Percentiles rank a stretch among this genome's conserved stretches.
Evolutionary conservation across 371 early-diverging fungal species (phyloP).

Genomic region (Haplosporangium sp.): DNA sequence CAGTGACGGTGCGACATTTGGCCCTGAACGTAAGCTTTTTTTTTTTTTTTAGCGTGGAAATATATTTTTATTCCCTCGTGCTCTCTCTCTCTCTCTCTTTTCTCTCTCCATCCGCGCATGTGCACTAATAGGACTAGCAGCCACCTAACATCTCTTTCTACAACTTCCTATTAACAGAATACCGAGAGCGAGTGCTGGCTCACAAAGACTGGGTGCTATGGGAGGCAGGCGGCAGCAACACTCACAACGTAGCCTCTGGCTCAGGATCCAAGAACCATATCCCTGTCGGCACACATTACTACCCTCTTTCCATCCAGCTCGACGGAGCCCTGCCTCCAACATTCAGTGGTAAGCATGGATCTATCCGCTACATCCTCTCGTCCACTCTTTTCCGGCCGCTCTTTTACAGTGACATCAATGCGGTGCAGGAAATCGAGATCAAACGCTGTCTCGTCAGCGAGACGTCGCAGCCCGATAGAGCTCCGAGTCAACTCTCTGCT

Average conservation of each 20-base stretch:
- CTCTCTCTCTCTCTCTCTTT: background rate
- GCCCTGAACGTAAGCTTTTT: slow-evolving; percentile 42
- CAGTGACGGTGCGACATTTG: slow-evolving; percentile 51
- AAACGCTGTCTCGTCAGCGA: slow-evolving; percentile 42
- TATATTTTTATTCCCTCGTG: slow-evolving; percentile 1
- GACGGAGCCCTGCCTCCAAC: slow-evolving; percentile 50
- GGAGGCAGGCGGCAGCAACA: slow-evolving; percentile 42
- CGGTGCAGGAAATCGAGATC: slow-evolving; percentile 46
- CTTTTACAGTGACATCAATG: slow-evolving; percentile 42
- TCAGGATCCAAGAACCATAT: slow-evolving; percentile 48
- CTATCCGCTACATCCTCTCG: slow-evolving; percentile 48
- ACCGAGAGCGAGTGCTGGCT: slow-evolving; percentile 51
- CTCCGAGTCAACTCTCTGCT: background rate
- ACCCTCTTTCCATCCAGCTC: slow-evolving; percentile 51
- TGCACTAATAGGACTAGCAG: too few relatives aligned
- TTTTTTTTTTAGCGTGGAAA: background rate
- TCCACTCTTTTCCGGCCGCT: slow-evolving; percentile 40
- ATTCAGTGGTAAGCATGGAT: slow-evolving; percentile 52
- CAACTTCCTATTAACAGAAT: slow-evolving; percentile 19
- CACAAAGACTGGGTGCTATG: slow-evolving; percentile 55
- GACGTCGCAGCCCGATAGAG: background rate
- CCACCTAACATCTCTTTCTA: background rate
- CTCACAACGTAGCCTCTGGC: slow-evolving; percentile 12
- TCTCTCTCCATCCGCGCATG: background rate
- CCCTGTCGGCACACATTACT: slow-evolving; percentile 51